Evolutionary conservation across 352 stramenopile genomes (phyloP).

Genomic region (Phytophthora macrochlamydospora): DNA sequence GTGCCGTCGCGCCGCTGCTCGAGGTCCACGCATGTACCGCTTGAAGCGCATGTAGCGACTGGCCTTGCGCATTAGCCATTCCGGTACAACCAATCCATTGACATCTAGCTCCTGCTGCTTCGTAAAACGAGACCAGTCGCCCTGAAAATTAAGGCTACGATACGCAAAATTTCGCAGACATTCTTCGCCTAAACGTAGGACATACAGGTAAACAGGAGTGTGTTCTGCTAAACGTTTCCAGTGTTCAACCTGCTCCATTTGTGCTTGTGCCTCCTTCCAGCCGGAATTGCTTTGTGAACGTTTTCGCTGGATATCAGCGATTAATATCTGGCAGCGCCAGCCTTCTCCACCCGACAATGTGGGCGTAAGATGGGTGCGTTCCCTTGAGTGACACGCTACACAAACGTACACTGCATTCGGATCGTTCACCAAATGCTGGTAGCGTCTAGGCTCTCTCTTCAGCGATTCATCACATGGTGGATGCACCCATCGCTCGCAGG

Average conservation of each 20-base stretch:
- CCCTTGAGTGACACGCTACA: conserved; percentile 61
- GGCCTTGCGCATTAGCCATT: conserved; percentile 78
- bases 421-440: conserved; percentile 70
- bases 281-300: conserved; percentile 59
- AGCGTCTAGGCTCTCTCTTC: conserved; percentile 58
- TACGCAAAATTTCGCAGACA: conserved; percentile 81
- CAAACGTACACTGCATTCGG: conserved; percentile 79
- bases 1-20: conserved; percentile 55
- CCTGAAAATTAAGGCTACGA: conserved; percentile 81
- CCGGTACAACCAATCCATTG: conserved; percentile 41
- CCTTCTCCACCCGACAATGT: conserved; percentile 32
- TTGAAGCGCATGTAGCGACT: conserved; percentile 88
- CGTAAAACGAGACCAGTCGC: conserved; percentile 62
- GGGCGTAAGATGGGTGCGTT: conserved; percentile 53
- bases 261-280: conserved; percentile 71
- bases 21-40: conserved; percentile 75
- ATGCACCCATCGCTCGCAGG: conserved; percentile 85
- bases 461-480: conserved; percentile 74
- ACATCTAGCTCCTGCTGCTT: conserved; percentile 55
- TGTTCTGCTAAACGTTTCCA: conserved; percentile 82
- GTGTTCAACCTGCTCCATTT: conserved; percentile 55
- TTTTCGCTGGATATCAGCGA: conserved; percentile 77
- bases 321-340: conserved; percentile 73
- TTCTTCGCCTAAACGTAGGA: conserved; percentile 81
- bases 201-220: conserved; percentile 81